Conservation (phyloP, 2,329 filamentous ascomycete genomes). For the Colletotrichum sp. region DNA sequence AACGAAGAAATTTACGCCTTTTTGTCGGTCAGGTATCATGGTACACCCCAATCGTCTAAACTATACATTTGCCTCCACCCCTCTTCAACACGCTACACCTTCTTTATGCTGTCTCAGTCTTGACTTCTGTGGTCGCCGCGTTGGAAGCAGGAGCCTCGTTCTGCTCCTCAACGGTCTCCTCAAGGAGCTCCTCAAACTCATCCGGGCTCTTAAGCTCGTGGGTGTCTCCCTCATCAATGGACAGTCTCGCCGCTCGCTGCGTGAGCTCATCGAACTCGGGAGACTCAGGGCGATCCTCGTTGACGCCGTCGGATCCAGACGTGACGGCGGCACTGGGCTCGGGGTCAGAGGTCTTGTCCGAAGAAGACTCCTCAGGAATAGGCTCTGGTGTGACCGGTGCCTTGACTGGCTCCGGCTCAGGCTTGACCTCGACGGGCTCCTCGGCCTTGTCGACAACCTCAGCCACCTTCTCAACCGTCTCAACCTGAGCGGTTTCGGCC, state of each 20-base stretch:
- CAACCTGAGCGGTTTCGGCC: constrained; percentile 15
- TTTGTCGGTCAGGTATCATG: constrained; percentile 22
- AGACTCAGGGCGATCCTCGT: background rate
- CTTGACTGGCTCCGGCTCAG: background rate
- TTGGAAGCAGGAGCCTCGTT: background rate
- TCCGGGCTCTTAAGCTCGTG: constrained; percentile 17
- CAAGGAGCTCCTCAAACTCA: constrained; percentile 15
- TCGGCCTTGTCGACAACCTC: constrained; percentile 23
- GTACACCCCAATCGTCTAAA: constrained; percentile 20
- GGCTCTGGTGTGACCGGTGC: constrained; percentile 8
- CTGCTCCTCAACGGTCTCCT: background rate
- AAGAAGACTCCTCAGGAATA: background rate
- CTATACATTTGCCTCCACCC: constrained; percentile 3
- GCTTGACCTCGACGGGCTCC: background rate
- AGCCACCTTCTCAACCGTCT: constrained; percentile 19
- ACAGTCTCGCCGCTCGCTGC: background rate
- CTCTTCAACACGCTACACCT: background rate
- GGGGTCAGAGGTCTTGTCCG: constrained; percentile 12
- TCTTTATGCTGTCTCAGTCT: constrained; percentile 4
- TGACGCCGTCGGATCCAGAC: background rate
- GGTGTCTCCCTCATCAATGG: background rate
- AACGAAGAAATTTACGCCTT: constrained; percentile 21
- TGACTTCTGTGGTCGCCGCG: background rate
- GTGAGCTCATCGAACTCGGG: constrained; percentile 4
- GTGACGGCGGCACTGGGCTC: background rate